phyloP scores from a whole-genome alignment of 345 rosid species.

The Murraya koenigii region DNA sequence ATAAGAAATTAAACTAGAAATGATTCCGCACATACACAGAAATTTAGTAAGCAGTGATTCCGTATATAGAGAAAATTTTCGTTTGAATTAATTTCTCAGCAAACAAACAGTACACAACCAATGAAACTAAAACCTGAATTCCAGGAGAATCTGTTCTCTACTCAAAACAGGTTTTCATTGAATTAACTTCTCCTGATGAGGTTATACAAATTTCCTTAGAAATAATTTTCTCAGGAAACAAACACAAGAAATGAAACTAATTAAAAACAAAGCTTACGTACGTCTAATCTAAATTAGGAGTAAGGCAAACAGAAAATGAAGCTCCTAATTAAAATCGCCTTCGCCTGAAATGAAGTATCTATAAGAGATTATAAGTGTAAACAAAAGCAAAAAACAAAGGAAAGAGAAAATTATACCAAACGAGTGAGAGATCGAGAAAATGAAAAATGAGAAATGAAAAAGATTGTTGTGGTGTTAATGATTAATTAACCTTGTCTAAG shows the following conservation, averaged over 20 bases:
- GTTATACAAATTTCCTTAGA: neutral
- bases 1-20: too few species aligned
- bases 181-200: neutral
- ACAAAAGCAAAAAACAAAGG: too few species aligned
- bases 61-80: neutral
- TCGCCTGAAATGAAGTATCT: neutral
- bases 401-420: neutral
- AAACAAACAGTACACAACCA: neutral
- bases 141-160: neutral
- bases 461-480: neutral
- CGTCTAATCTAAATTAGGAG: neutral
- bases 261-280: neutral
- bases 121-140: neutral
- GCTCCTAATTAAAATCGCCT: neutral
- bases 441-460: neutral
- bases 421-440: neutral
- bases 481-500: constrained; percentile 1
- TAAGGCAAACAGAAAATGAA: neutral
- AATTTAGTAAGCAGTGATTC: too few species aligned
- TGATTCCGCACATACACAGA: too few species aligned
- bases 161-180: neutral
- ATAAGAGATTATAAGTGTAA: neutral
- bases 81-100: neutral
- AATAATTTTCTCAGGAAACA: neutral
- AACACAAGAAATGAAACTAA: neutral